Conservation (phyloP, 169 alveolate species). For the Plasmodium gallinaceum region DNA sequence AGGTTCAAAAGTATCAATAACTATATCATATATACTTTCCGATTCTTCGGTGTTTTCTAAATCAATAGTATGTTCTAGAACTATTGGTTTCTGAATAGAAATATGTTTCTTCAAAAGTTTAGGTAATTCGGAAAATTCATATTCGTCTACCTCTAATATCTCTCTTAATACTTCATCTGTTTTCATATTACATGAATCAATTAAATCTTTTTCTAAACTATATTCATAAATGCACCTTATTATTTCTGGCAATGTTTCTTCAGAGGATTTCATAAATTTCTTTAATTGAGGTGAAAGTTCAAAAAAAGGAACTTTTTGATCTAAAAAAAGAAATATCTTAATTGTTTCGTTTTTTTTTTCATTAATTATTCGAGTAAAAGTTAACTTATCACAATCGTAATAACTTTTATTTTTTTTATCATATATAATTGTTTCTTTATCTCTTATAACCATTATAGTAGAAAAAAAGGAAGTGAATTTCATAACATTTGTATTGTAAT, state of each 20-base stretch:
- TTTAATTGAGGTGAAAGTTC: constrained; percentile 65
- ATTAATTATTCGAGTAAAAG: constrained; percentile 67
- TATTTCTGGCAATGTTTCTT: constrained; percentile 74
- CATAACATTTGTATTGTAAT: constrained; percentile 65
- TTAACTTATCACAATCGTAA: constrained; percentile 74
- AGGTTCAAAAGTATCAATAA: constrained; percentile 72
- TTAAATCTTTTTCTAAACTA: constrained; percentile 69
- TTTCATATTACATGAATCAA: constrained; percentile 50
- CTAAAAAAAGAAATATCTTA: constrained; percentile 58
- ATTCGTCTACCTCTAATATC: constrained; percentile 73
- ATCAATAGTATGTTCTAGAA: constrained; percentile 58
- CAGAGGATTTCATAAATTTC: constrained; percentile 64
- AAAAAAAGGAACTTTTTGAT: constrained; percentile 73
- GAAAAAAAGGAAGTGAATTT: constrained; percentile 76
- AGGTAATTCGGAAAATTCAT: constrained; percentile 62
- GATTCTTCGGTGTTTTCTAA: constrained; percentile 65
- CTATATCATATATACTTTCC: constrained; percentile 70
- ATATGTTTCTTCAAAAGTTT: constrained; percentile 61
- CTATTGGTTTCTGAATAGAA: constrained; percentile 72
- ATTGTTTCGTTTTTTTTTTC: constrained; percentile 66
- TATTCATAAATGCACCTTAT: constrained; percentile 69
- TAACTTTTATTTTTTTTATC: constrained; percentile 72
- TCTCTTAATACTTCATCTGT: constrained; percentile 71
- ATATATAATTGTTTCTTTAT: constrained; percentile 71
- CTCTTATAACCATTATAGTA: constrained; percentile 73